Evolutionary conservation across 108 stramenopile genomes (phyloP).

Genomic region (Cyclotella cryptica): DNA sequence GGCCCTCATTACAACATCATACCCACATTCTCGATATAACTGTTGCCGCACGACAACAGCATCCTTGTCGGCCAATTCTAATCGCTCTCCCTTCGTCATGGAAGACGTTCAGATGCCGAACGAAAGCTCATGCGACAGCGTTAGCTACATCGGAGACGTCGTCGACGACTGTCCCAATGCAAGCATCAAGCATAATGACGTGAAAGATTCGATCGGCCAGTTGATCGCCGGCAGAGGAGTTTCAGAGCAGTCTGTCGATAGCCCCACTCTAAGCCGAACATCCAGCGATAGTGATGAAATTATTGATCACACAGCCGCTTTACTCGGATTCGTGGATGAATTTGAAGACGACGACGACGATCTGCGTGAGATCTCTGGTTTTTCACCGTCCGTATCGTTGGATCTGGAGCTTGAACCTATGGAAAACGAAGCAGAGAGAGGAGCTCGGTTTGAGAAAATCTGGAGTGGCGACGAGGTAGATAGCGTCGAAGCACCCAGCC

Average conservation of each 20-base stretch:
- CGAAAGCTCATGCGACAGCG: neutral
- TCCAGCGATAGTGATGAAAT: constrained; percentile 15
- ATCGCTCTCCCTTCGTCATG: neutral
- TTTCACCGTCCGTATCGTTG: constrained; percentile 18
- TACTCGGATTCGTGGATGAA: constrained; percentile 23
- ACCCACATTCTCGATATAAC: too few species aligned
- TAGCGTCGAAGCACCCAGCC: neutral
- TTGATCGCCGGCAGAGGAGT: constrained; percentile 3
- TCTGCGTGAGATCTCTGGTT: constrained; percentile 16
- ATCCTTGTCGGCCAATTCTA: too few species aligned
- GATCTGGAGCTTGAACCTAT: constrained; percentile 22
- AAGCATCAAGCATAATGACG: neutral
- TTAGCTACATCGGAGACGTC: constrained; percentile 6
- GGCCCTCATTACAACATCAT: too few species aligned
- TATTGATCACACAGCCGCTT: constrained; percentile 25
- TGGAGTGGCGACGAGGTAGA: constrained; percentile 14
- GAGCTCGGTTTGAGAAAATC: constrained; percentile 11
- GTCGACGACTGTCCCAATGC: neutral
- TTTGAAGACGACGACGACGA: constrained; percentile 20
- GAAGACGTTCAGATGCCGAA: neutral
- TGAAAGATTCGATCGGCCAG: neutral
- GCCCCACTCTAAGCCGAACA: constrained; percentile 12
- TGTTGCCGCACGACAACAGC: too few species aligned
- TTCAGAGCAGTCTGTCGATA: constrained; percentile 8
- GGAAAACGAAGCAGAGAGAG: neutral